phyloP scores from a whole-genome alignment of 345 rosid genomes.

The Rhizophora mangle region DNA sequence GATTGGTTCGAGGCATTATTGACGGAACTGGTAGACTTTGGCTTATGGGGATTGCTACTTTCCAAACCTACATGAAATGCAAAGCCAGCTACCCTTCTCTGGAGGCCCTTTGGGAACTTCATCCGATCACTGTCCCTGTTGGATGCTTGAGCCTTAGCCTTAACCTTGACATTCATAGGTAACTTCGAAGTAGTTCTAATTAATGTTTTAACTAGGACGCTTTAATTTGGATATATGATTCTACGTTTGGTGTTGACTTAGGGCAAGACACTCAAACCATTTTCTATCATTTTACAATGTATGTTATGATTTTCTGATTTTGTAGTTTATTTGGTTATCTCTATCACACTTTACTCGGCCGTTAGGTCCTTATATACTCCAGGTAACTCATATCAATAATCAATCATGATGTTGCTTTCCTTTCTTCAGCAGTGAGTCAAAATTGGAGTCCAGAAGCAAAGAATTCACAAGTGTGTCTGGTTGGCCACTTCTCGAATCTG shows the following conservation, averaged over 20 bases:
- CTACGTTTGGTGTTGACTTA: too few relatives aligned
- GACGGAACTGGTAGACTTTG: conserved; percentile 40
- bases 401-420: not conserved
- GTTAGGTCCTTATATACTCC: too few relatives aligned
- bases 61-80: conserved; percentile 53
- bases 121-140: conserved; percentile 48
- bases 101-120: conserved; percentile 54
- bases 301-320: not conserved
- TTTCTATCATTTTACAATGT: not conserved
- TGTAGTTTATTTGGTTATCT: not conserved
- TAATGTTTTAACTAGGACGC: too few relatives aligned
- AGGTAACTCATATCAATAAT: too few relatives aligned
- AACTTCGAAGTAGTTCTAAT: conserved; percentile 5
- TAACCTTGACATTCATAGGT: conserved; percentile 43
- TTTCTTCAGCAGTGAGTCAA: conserved; percentile 34
- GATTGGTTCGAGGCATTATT: conserved; percentile 36
- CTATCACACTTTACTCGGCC: not conserved
- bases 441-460: conserved; percentile 30
- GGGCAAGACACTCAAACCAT: not conserved
- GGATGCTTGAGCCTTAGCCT: conserved; percentile 60
- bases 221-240: too few relatives aligned
- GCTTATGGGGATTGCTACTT: conserved; percentile 53
- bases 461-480: conserved; percentile 19
- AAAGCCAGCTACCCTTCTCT: conserved; percentile 62
- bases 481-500: conserved; percentile 36